phyloP scores from a whole-genome alignment of 768 basidiomycete genomes.

The Dentipellis sp. region DNA sequence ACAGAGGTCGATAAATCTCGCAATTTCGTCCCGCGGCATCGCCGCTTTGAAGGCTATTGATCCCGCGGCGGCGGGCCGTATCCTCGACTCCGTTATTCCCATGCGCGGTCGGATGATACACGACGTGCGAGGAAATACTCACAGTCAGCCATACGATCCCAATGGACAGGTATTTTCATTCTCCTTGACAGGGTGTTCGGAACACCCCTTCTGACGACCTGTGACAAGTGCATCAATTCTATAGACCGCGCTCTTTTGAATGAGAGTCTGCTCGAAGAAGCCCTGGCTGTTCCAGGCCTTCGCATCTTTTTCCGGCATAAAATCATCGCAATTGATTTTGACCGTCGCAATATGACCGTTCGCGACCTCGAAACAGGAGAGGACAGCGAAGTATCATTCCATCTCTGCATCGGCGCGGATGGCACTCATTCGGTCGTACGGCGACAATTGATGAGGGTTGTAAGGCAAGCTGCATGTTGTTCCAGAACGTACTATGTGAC shows the following conservation, averaged over 20 bases:
- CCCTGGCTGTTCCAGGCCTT: conserved; percentile 52
- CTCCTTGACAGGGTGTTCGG: conserved; percentile 3
- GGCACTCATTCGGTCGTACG: conserved; percentile 90
- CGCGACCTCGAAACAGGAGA: conserved; percentile 34
- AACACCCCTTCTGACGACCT: conserved; percentile 11
- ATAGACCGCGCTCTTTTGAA: conserved; percentile 87
- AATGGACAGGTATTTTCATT: conserved; percentile 59
- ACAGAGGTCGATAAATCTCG: conserved; percentile 92
- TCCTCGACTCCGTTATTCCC: conserved; percentile 76
- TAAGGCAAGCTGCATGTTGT: conserved; percentile 51
- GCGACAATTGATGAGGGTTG: conserved; percentile 90
- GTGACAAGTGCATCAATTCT: conserved; percentile 79
- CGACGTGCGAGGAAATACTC: conserved; percentile 53
- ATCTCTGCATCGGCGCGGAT: conserved; percentile 87
- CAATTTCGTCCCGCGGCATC: conserved; percentile 89
- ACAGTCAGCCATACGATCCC: conserved; percentile 84
- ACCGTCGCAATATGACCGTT: conserved; percentile 45
- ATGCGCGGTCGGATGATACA: conserved; percentile 98
- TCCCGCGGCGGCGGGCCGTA: conserved; percentile 53
- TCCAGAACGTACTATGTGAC: conserved; percentile 20
- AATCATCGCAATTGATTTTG: conserved; percentile 69
- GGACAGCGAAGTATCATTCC: conserved; percentile 46
- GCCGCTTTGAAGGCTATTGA: conserved; percentile 81
- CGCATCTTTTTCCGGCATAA: conserved; percentile 75
- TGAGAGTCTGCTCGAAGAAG: conserved; percentile 72